Base-by-base conservation (phyloP, 768 basidiomycete species). In the Chalciporus chontae region DNA sequence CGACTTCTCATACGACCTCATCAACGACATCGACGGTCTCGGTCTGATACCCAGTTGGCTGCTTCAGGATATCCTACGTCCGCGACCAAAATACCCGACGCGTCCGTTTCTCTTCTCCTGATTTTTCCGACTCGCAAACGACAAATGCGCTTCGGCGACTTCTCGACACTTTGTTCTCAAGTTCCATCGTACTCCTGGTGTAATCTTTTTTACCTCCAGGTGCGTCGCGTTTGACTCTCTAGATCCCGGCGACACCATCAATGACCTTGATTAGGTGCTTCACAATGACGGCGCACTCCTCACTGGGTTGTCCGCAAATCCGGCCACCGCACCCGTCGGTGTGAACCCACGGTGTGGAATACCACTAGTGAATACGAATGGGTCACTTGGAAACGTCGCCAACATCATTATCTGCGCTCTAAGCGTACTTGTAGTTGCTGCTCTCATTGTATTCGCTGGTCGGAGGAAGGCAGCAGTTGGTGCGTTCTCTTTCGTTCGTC, bases 161-260 rank as follows among this genome's bases (percentile, higher is more conserved):
- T 89, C 67, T 65, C 74, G 61, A 71, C 79, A 17, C 72, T 88
- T 45, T 92, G 91, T 67, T 70, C 73, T 37, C 69, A 79, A 38
- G 78, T 79, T 8, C 90, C 90, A 2, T 88, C 86, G 40, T 87
- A 95, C 63, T 81, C 94, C 0, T 89, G 90, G 82, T 97, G 94
- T 72, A 96, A 96, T 65, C 84, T 96, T 58, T 94, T 95, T 73
- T 93, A 93, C 71, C 80, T 80, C 52, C 92, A 95, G 76, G 84
- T 92, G 18, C 57, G 72, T 61, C 45, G 59, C 23, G 50, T 51
- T 29, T 49, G 47, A 21, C 58, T 32, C 29, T 39, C n/a, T 13
- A 15, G n/a, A 24, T 23, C 14, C 40, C 44, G 47, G 40, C 45
- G 42, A 40, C 34, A 38, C 47, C 43, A 52, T 53, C 51, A 47